phyloP scores from a whole-genome alignment of 2,329 filamentous ascomycete genomes.

The Apiospora hydei region DNA sequence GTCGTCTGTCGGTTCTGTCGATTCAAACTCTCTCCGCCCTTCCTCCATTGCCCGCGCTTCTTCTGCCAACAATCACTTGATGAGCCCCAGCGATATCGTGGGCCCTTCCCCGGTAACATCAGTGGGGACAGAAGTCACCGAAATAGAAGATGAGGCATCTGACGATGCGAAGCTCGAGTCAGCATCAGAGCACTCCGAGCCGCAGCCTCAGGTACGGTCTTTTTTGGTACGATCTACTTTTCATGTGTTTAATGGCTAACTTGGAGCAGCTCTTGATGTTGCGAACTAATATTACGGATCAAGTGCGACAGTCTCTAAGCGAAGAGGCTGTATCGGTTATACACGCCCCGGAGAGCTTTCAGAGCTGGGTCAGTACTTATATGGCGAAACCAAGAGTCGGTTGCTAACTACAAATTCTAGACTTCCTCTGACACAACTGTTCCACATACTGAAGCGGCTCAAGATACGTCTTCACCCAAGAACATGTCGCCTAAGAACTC shows the following conservation, averaged over 20 bases:
- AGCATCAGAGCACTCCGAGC: conserved; percentile 43
- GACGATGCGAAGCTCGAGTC: conserved; percentile 62
- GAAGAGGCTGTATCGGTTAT: conserved; percentile 91
- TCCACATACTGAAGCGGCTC: conserved; percentile 43
- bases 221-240: conserved; percentile 14
- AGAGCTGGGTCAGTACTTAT: conserved; percentile 68
- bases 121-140: conserved; percentile 81
- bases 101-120: conserved; percentile 87
- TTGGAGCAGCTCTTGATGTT: conserved; percentile 56
- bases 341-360: conserved; percentile 85
- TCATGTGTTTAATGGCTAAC: background rate
- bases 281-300: conserved; percentile 63
- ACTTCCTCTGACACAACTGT: conserved; percentile 49
- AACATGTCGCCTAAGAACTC: conserved; percentile 28
- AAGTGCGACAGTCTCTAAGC: conserved; percentile 64
- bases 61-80: conserved; percentile 54
- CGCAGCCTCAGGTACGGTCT: conserved; percentile 48
- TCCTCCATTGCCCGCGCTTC: conserved; percentile 56
- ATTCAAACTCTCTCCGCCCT: conserved; percentile 60
- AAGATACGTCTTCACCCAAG: conserved; percentile 47
- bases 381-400: background rate
- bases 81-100: conserved; percentile 73
- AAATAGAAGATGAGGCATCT: conserved; percentile 79
- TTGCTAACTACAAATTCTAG: conserved; percentile 42
- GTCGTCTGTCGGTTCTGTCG: conserved; percentile 49